Percentiles rank a stretch among this genome's conserved stretches.
phyloP scores from a whole-genome alignment of 768 basidiomycete species.

The Termitomyces sp. region DNA sequence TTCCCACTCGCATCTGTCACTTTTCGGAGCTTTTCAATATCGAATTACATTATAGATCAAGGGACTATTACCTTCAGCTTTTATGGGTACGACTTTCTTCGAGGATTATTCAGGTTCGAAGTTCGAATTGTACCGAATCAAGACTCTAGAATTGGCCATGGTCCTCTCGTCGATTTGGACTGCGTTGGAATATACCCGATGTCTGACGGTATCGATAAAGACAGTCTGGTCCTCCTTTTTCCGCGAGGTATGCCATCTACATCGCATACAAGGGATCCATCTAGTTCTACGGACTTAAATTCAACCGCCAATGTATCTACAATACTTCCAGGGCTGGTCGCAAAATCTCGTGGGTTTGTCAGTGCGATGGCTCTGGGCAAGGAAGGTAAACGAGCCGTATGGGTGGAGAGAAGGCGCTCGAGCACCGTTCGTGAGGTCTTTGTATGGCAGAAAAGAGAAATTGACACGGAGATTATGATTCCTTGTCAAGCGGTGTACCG shows the following conservation, averaged over 20 bases:
- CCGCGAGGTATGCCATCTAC: not conserved
- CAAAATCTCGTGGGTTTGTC: constrained; percentile 41
- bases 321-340: not conserved
- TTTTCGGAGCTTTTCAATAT: constrained; percentile 43
- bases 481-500: constrained; percentile 28
- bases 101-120: constrained; percentile 49
- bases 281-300: not conserved
- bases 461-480: constrained; percentile 16
- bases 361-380: constrained; percentile 45
- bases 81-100: constrained; percentile 41
- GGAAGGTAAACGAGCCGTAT: constrained; percentile 49
- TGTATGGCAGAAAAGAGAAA: constrained; percentile 30
- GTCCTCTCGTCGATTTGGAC: constrained; percentile 33
- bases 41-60: constrained; percentile 21
- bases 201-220: constrained; percentile 19
- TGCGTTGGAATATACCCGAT: constrained; percentile 43
- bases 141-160: not conserved
- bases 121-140: constrained; percentile 25
- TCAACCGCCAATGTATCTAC: not conserved
- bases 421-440: constrained; percentile 41
- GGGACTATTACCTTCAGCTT: constrained; percentile 27
- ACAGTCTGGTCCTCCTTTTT: constrained; percentile 7
- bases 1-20: constrained; percentile 23
- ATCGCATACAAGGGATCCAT: not conserved
- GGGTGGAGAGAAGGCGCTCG: constrained; percentile 48